Conservation (phyloP, 805 yeast species). For the Candida chilensis region DNA sequence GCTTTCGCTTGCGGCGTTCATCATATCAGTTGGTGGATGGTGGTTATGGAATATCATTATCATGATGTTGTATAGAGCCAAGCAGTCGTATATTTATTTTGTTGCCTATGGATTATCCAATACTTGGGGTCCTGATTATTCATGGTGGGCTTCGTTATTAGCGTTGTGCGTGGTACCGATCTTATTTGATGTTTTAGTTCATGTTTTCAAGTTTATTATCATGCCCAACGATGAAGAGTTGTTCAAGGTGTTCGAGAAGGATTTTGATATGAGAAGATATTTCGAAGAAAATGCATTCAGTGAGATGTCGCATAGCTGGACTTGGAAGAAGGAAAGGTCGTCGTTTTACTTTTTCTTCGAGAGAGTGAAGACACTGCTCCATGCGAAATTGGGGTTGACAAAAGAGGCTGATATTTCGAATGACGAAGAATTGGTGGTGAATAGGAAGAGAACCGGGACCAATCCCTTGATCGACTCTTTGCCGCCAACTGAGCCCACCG, state of each 20-base stretch:
- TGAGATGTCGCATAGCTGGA: conserved; percentile 77
- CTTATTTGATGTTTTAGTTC: conserved; percentile 55
- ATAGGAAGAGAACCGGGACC: too few relatives aligned
- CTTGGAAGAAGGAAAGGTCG: conserved; percentile 51
- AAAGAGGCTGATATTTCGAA: too few relatives aligned
- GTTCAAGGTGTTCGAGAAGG: conserved; percentile 72
- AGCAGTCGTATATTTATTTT: conserved; percentile 51
- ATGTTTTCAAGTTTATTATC: conserved; percentile 45
- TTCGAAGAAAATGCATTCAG: conserved; percentile 66
- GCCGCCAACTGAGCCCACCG: too few relatives aligned
- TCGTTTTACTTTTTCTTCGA: too few relatives aligned
- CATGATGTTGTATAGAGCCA: conserved; percentile 53
- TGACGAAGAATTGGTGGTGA: too few relatives aligned
- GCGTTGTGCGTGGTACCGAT: conserved; percentile 50
- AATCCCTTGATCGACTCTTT: too few relatives aligned
- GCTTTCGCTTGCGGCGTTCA: conserved; percentile 54
- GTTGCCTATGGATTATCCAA: conserved; percentile 61
- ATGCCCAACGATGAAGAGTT: conserved; percentile 69
- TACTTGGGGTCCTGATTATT: conserved; percentile 70
- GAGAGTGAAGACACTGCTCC: too few relatives aligned
- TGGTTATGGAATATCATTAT: conserved; percentile 73
- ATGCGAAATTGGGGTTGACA: too few relatives aligned
- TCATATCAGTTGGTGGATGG: conserved; percentile 79
- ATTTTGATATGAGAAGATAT: conserved; percentile 50
- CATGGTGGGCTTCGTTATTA: conserved; percentile 79